Evolutionary conservation across 1,284 basidiomycete species (phyloP), one percentile per base, ranked within the genome.

Genomic region (Wolfiporia cocos): DNA sequence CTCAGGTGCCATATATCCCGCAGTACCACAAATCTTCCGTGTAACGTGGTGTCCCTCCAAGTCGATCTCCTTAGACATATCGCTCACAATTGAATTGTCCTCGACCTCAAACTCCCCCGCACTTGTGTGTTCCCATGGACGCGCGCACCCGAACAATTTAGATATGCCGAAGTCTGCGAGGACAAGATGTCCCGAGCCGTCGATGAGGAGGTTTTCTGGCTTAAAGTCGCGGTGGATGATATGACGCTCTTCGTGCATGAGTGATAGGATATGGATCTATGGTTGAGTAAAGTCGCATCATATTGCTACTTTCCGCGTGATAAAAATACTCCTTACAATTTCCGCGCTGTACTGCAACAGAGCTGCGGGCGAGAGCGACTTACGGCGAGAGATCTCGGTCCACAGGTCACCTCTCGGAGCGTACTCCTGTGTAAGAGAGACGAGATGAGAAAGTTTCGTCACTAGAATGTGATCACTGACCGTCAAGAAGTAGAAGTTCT

Each of bases 81-180:
- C 32, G 9, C 7, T 19, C 7, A 15, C 9, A 34, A 9, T 9
- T 6, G 18, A 15, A 7, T 9, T 18, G 11, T 10, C 9, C 9
- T 34, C 18, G 12, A 9, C 7, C 10, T 7, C 7, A 10, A 34
- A 9, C 10, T 7, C 9, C 7, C 10, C 17, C 9, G 32, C 9
- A 9, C 18, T 34, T 7, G 32, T 24, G 24, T 26, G 11, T 10
- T 23, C 21, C 39, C 28, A 23, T 12, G 31, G 39, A n/a, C 14
- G 32, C 31, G 40, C 74, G 74, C 22, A 81, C 64, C 38, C 69
- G 61, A 76, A 83, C 4, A 78, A 74, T 1, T 71, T 71, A 49
- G 77, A 76, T 2, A 82, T 64, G 1, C 81, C 80, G 56, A 83
- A 83, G 57, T 83, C 80, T 19, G 76, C 73, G 30, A 85, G 65